Evolutionary conservation across 1,284 basidiomycete genomes (phyloP), one percentile per base, ranked within the genome.

Genomic region (Trichosporon coremiiforme): DNA sequence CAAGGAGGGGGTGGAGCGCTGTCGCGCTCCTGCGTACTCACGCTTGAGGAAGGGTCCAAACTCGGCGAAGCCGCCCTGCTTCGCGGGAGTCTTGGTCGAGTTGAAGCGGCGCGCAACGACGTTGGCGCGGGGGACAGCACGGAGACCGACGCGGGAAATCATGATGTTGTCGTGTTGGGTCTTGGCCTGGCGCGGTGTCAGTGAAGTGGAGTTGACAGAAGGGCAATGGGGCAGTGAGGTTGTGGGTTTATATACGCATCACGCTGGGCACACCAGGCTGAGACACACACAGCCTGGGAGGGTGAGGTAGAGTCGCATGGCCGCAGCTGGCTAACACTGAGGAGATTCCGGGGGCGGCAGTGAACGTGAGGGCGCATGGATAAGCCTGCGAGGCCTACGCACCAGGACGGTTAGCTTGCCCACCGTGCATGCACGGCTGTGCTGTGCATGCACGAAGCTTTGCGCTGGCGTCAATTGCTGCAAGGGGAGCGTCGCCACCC

Each of bases 31-130:
- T n/a, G 20, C 57, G 17, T n/a, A 33, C 57, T 62, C 33, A 62
- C 57, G 57, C 57, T 33, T 62, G 31, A 62, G 17, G 57, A 62
- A 62, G 12, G 57, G 57, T 7, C 29, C 57, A 29, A 62, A 62
- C 57, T 62, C 57, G 33, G 31, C 57, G 17, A 62, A 62, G 4
- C 57, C 57, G 57, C 57, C 57, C 55, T 60, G 55, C 55, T 60
- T 60, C 29, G 29, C 25, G 55, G 55, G 29, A 2, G 55, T 29
- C 29, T 22, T 29, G 50, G 29, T 17, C 55, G 55, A 25, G 53
- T n/a, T 22, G 55, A 31, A 60, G 55, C 55, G 55, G 55, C 55
- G 55, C 25, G 31, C 55, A n/a, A 33, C 55, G 17, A 31, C 22
- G 25, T 15, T 29, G 55, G 15, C 15, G 12, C 55, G 55, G 55